A percentile compares a stretch with the other conserved stretches of the same genome.
Conservation (phyloP, 2,329 filamentous ascomycete genomes). For the Capronia epimyces region DNA sequence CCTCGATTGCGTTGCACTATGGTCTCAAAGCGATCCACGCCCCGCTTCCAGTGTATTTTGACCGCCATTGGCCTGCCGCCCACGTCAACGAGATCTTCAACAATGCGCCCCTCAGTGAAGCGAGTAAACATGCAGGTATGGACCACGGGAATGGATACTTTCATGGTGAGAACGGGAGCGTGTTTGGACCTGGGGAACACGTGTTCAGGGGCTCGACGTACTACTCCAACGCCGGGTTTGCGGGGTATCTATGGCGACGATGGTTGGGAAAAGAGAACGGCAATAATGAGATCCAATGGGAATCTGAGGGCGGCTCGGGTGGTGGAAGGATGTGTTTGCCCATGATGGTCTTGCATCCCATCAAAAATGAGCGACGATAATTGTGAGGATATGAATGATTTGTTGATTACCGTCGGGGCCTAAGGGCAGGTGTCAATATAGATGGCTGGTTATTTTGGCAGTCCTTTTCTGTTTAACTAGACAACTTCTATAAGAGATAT, state of each 20-base stretch:
- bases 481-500: no score
- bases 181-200: slow-evolving; percentile 51
- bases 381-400: no score
- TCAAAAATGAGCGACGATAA: slow-evolving; percentile 24
- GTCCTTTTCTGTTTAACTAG: no score
- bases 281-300: slow-evolving; percentile 24
- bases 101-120: slow-evolving; percentile 47
- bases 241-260: slow-evolving; percentile 51
- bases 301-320: slow-evolving; percentile 14
- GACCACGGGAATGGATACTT: slow-evolving; percentile 33
- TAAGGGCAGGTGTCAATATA: no score
- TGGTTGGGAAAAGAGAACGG: slow-evolving; percentile 45
- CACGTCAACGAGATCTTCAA: slow-evolving; percentile 54
- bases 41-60: slow-evolving; percentile 54
- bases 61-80: slow-evolving; percentile 51
- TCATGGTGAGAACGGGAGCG: slow-evolving; percentile 36
- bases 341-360: slow-evolving; percentile 29
- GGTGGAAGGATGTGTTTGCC: slow-evolving; percentile 30
- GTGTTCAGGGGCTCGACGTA: slow-evolving; percentile 51
- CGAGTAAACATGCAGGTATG: slow-evolving; percentile 44
- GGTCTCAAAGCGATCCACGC: slow-evolving; percentile 70
- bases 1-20: slow-evolving; percentile 65
- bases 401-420: no score
- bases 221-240: slow-evolving; percentile 51
- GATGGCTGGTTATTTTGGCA: no score